Percentiles rank a stretch among this genome's conserved stretches.
phyloP scores from a whole-genome alignment of 2,329 filamentous ascomycete species.

The Colletotrichum sp. region DNA sequence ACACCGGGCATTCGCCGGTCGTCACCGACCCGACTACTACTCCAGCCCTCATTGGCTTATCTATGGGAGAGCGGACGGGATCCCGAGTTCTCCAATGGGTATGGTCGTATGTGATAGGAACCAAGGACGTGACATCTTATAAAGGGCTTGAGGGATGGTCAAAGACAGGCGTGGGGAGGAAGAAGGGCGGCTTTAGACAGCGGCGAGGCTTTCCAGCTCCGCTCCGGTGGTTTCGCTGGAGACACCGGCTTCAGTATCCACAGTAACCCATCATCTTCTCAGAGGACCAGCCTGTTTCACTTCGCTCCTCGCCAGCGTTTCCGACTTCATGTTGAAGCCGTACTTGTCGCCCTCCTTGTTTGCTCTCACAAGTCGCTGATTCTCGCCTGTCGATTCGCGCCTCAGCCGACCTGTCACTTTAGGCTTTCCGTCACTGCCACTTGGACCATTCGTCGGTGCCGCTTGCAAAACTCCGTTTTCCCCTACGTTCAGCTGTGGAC shows the following conservation, averaged over 20 bases:
- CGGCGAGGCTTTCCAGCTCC: not conserved
- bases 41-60: no score
- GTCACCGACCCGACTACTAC: not conserved
- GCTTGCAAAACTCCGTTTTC: not conserved
- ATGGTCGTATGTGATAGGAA: not conserved
- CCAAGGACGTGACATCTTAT: fast-evolving
- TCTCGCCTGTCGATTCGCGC: no score
- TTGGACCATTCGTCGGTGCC: not conserved
- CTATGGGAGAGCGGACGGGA: not conserved
- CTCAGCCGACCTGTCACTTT: not conserved
- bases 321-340: not conserved
- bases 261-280: not conserved
- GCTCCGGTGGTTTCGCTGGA: not conserved
- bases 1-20: not conserved
- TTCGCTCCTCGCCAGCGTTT: no score
- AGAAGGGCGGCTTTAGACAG: not conserved
- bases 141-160: not conserved
- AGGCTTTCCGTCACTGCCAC: no score
- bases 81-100: not conserved
- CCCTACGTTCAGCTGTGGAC: not conserved
- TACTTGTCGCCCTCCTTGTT: not conserved
- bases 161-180: not conserved
- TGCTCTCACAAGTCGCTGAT: not conserved
- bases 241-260: not conserved
- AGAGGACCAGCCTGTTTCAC: not conserved